Base-by-base conservation (phyloP, 2,329 filamentous ascomycete genomes). In the Cercospora zeina region DNA sequence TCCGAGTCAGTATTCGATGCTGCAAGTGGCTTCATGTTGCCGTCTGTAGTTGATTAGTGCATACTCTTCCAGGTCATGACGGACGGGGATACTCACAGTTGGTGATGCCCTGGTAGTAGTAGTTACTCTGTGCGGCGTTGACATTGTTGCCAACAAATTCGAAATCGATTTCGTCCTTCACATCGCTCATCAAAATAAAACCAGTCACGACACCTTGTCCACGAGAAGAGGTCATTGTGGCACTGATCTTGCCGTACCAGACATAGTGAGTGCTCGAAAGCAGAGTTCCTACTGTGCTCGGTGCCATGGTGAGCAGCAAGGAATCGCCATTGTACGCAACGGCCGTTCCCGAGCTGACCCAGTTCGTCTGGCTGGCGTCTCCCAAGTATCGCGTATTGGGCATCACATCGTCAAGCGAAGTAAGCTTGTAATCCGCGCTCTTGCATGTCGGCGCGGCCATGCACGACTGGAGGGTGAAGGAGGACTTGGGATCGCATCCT, bases 121-220 rank as follows among this genome's bases (percentile, higher is more conserved):
- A 99, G 81, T 99, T 99, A 74, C 92, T 95, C 81, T 99, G 93
- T 16, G 89, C 90, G 65, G 83, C 85, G 51, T 81, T 73, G 65
- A 96, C 81, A 72, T 97, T 90, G 49, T 84, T 84, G 68, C 95
- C 95, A 59, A 99, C 85, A 75, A 89, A 97, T 77, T 99, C 95
- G 75, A 91, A 97, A 79, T 99, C 95, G 72, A 99, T 96, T 78
- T 99, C 95, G 73, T 99, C 95, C 83, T 97, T 96, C 73, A 96
- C 89, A 72, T 97, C 93, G 36, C 90, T 93, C 77, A 97, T 86
- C 73, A 97, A 82, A 75, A 99, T 99, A 75, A 99, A 99, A 31
- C 92, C 93, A 1, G 92, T 96, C n/a, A 99, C 89, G 21, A 99
- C 95, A 82, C 95, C 95, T 50, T 82, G 79, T 62, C 92, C 93